Evolutionary conservation across 768 basidiomycete species (phyloP), one percentile per base, ranked within the genome.

Genomic region (Russula virescens): DNA sequence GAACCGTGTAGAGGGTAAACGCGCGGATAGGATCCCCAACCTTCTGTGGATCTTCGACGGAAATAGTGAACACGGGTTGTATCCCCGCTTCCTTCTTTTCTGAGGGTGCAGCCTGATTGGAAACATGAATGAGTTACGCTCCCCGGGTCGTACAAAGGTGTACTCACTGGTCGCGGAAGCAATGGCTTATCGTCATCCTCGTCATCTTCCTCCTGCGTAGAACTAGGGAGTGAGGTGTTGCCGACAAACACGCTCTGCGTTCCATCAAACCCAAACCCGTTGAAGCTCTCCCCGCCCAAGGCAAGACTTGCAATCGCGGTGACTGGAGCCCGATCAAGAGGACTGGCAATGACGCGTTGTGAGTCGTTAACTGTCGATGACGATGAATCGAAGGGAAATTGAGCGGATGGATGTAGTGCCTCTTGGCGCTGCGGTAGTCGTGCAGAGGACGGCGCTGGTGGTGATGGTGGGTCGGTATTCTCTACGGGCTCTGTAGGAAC

Each of bases 1-100:
- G 88, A 1, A 99, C 93, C 2, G 97, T 99, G 73, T 98, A 99
- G 77, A 98, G 94, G 13, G 91, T 97, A 71, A 93, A 97, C 18
- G 87, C 84, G 61, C 91, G 87, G 52, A 98, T 91, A 1, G 94
- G 91, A 70, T 95, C 93, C n/a, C 97, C 97, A 48, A 98, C 90
- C 68, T 90, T 92, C 68, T 98, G 94, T 6, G 97, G 97, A 73
- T 99, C 97, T 57, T 93, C 91, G n/a, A 99, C 94, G 0, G 89
- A 83, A 66, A 99, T 92, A 9, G 82, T 73, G 72, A 97, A 98
- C 26, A 89, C 77, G 23, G 91, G 89, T 60, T 81, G 83, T 42
- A 87, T 69, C 1, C 79, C 79, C 58, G 78, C 80, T 55, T 84
- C 70, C 47, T 64, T 72, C 47, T 69, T 72, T 25, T 69, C 64